Percentiles rank a stretch among this genome's conserved stretches.
These are phyloP conservation scores for Pleurotus citrinopileatus DNA, from an alignment of 768 basidiomycete species.

Conservation along the genomic window DNA sequence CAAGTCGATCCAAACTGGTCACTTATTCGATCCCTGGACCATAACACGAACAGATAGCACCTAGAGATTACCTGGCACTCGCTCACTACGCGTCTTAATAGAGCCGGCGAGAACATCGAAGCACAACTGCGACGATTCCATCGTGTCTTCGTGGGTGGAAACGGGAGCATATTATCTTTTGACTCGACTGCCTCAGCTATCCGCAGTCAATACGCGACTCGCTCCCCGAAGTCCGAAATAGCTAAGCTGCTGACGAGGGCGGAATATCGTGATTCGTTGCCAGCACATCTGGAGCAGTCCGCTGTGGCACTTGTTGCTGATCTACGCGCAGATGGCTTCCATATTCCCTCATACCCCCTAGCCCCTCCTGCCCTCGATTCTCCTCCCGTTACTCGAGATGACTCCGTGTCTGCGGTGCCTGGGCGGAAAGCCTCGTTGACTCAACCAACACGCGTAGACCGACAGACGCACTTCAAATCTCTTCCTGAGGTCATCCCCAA, in stretches of 20 bases:
- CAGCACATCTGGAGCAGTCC: no score
- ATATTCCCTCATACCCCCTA: no score
- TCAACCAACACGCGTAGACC: not conserved
- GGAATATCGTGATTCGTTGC: no score
- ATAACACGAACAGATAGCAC: not conserved
- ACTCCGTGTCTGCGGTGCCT: no score
- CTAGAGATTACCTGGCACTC: not conserved
- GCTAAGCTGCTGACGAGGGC: not conserved
- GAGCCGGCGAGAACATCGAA: no score
- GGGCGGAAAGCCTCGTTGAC: no score
- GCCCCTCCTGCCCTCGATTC: not conserved
- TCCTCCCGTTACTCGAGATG: not conserved
- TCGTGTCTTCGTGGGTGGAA: not conserved
- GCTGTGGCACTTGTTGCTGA: no score
- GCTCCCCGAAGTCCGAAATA: not conserved
- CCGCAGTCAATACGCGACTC: not conserved
- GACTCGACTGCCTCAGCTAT: not conserved
- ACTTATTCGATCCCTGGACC: not conserved
- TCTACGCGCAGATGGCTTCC: no score
- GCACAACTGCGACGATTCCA: not conserved
- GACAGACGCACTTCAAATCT: not conserved
- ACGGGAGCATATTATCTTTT: no score
- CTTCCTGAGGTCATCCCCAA: not conserved
- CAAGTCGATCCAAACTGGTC: not conserved
- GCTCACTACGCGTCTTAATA: no score